These are phyloP conservation scores for Rosa rugosa DNA, from an alignment of 306 rosid species.

Conservation along the genomic window DNA sequence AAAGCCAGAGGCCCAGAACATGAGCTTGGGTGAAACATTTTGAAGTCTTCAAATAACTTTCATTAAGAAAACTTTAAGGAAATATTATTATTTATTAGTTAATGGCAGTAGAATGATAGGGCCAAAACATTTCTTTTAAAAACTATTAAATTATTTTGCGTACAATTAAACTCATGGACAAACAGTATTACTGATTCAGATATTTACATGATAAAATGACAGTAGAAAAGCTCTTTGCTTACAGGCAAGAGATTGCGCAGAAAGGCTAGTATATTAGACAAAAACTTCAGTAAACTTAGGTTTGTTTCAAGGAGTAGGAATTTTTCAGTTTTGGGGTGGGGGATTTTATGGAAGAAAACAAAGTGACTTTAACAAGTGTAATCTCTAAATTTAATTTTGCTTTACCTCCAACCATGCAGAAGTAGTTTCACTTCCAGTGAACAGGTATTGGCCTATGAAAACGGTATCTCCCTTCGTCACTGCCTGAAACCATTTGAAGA, in stretches of 20 bases:
- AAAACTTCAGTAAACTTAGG: not conserved
- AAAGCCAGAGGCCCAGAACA: not conserved
- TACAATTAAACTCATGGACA: not conserved
- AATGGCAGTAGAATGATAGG: not conserved
- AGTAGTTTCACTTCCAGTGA: constrained; percentile 99
- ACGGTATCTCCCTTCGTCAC: constrained; percentile 92
- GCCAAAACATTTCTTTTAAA: not conserved
- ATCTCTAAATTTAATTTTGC: constrained; percentile 1
- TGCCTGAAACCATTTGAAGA: constrained; percentile 51
- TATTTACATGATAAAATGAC: not conserved
- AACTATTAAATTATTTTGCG: too few species aligned
- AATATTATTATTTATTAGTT: too few species aligned
- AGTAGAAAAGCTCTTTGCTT: not conserved
- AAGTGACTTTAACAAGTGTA: constrained; percentile 5
- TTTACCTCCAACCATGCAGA: constrained; percentile 99
- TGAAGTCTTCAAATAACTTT: not conserved
- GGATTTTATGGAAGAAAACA: not conserved
- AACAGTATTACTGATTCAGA: not conserved
- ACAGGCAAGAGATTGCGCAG: not conserved
- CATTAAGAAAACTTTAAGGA: not conserved
- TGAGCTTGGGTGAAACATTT: not conserved
- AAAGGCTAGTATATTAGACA: not conserved
- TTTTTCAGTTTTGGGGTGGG: not conserved
- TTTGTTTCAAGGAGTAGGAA: not conserved
- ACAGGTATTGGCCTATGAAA: constrained; percentile 90